phyloP scores from a whole-genome alignment of 2,329 filamentous ascomycete genomes.

The Talaromyces rugulosus region DNA sequence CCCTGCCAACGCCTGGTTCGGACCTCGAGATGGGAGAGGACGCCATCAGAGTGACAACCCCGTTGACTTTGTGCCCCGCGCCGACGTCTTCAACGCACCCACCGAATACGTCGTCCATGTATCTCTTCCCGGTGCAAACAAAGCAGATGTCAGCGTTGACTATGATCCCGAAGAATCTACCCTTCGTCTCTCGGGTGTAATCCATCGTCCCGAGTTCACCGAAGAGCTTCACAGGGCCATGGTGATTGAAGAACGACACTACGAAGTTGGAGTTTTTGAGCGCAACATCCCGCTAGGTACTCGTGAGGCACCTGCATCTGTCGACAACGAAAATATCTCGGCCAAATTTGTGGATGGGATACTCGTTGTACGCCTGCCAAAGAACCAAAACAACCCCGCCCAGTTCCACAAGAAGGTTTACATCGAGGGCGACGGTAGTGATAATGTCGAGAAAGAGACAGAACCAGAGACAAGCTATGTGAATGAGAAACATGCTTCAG shows the following conservation, averaged over 20 bases:
- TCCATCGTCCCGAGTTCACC: conserved; percentile 66
- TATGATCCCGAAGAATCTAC: conserved; percentile 67
- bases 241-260: conserved; percentile 65
- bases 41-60: conserved; percentile 15
- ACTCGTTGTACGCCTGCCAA: conserved; percentile 71
- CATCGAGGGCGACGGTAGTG: conserved; percentile 14
- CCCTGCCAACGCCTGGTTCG: conserved; percentile 16
- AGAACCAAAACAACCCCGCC: conserved; percentile 55
- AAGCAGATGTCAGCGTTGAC: conserved; percentile 71
- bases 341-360: conserved; percentile 78
- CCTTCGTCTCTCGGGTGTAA: conserved; percentile 66
- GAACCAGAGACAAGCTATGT: not conserved
- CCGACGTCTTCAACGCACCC: conserved; percentile 68
- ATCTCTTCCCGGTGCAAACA: conserved; percentile 72
- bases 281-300: conserved; percentile 59
- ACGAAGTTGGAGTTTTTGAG: conserved; percentile 71
- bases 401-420: conserved; percentile 16
- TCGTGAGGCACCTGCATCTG: conserved; percentile 52
- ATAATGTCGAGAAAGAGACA: not conserved
- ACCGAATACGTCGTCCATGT: conserved; percentile 64
- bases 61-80: conserved; percentile 34
- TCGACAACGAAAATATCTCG: conserved; percentile 64
- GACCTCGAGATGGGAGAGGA: not conserved
- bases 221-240: conserved; percentile 65
- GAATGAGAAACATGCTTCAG: conserved; percentile 8